These are phyloP conservation scores for Curvularia sp. DNA, from an alignment of 2,329 filamentous ascomycete species.

Conservation along the genomic window DNA sequence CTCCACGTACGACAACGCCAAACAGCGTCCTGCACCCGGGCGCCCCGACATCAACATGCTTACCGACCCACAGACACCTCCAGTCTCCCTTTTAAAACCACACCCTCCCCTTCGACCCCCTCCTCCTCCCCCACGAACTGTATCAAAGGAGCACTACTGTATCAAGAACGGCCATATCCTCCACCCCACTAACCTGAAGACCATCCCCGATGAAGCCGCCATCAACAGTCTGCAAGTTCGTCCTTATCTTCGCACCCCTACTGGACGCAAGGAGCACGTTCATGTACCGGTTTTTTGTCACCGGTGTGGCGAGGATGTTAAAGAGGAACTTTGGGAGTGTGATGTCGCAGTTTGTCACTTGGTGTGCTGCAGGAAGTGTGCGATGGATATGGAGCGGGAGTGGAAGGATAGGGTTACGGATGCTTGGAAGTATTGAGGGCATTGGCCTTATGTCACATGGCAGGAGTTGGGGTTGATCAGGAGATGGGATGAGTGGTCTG, in stretches of 20 bases:
- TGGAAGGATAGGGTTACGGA: constrained; percentile 20
- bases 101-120: constrained; percentile 5
- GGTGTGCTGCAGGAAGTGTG: constrained; percentile 27
- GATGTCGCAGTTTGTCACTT: constrained; percentile 28
- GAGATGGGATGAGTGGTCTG: no score
- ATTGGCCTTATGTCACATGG: not conserved
- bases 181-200: constrained; percentile 24
- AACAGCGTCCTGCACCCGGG: constrained; percentile 28
- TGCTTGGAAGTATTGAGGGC: constrained; percentile 1
- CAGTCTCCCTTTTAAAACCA: constrained; percentile 30
- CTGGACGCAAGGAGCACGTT: constrained; percentile 25
- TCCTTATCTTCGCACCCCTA: constrained; percentile 21
- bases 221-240: constrained; percentile 29
- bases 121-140: not conserved
- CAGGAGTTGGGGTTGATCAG: no score
- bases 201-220: constrained; percentile 21
- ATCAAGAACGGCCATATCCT: constrained; percentile 33
- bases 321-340: constrained; percentile 31
- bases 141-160: constrained; percentile 29
- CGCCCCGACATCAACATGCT: constrained; percentile 28
- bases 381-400: constrained; percentile 28
- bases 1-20: constrained; percentile 18
- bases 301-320: constrained; percentile 24
- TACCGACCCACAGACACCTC: constrained; percentile 29
- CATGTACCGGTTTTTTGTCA: constrained; percentile 30